These are phyloP conservation scores for Cyathus striatus DNA, from an alignment of 768 basidiomycete species.

Conservation along the genomic window DNA sequence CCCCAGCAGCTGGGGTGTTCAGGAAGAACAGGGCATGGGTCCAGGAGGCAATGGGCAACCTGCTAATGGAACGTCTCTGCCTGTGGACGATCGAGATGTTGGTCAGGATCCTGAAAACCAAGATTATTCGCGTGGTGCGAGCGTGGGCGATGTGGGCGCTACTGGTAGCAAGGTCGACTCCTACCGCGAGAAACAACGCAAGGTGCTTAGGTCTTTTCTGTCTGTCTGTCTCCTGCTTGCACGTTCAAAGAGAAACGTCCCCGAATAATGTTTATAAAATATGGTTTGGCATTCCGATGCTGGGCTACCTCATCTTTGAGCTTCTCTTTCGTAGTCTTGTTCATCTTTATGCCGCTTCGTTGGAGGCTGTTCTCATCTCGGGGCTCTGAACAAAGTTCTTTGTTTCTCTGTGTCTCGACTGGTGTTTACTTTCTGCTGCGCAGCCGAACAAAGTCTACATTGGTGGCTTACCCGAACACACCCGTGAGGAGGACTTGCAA, in stretches of 20 bases:
- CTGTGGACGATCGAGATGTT: constrained; percentile 39
- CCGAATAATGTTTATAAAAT: constrained; percentile 10
- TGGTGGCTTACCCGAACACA: constrained; percentile 84
- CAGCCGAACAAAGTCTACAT: constrained; percentile 94
- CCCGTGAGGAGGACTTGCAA: constrained; percentile 79
- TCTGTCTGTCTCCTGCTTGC: constrained; percentile 32
- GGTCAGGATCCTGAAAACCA: constrained; percentile 44
- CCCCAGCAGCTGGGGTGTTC: constrained; percentile 45
- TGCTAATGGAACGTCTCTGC: constrained; percentile 39
- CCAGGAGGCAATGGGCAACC: constrained; percentile 38
- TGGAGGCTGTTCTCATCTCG: constrained; percentile 35
- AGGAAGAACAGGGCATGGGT: constrained; percentile 42
- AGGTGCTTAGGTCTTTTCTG: constrained; percentile 75
- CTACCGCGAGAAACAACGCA: constrained; percentile 74
- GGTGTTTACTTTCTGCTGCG: constrained; percentile 67
- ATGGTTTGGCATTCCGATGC: constrained; percentile 32
- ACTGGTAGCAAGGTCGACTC: constrained; percentile 40
- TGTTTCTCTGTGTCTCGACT: constrained; percentile 50
- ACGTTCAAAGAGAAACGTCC: constrained; percentile 19
- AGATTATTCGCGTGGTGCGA: constrained; percentile 49
- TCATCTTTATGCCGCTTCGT: constrained; percentile 32
- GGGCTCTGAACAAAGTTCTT: constrained; percentile 44
- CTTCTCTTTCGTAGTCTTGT: constrained; percentile 24
- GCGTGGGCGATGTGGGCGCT: constrained; percentile 35
- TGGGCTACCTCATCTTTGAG: constrained; percentile 30